Percentiles rank a stretch among this genome's conserved stretches.
phyloP scores from a whole-genome alignment of 768 basidiomycete genomes.

The Boletus huronensis region DNA sequence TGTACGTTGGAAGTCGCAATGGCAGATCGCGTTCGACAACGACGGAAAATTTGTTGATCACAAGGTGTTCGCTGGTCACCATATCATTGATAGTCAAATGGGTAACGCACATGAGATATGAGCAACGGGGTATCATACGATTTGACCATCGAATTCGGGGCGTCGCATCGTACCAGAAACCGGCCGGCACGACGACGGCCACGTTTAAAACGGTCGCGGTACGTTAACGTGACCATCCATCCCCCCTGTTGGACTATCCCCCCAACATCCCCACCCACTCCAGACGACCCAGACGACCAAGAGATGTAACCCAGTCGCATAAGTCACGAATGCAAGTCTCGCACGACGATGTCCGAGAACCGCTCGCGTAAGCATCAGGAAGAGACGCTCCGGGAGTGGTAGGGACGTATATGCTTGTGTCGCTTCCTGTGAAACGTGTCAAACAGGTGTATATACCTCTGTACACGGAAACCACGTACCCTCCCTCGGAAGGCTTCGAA shows the following conservation, averaged over 20 bases:
- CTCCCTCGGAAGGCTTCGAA: conserved; percentile 96
- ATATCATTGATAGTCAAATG: background rate
- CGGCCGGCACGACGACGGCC: too few species aligned
- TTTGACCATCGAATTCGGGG: background rate
- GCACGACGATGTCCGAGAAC: conserved; percentile 88
- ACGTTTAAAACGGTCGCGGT: background rate
- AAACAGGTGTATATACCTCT: background rate
- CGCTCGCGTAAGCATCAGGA: conserved; percentile 78
- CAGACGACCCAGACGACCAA: conserved; percentile 70
- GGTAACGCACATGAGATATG: background rate
- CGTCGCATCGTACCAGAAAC: background rate
- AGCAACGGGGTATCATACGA: background rate
- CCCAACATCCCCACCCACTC: conserved; percentile 60
- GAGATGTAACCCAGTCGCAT: conserved; percentile 77
- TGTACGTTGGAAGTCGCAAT: too few species aligned
- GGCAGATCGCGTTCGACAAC: background rate
- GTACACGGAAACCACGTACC: conserved; percentile 46
- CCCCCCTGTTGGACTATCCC: conserved; percentile 35
- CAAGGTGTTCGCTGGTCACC: background rate
- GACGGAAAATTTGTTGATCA: background rate
- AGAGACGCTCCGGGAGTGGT: conserved; percentile 86
- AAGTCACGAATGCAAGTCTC: conserved; percentile 85
- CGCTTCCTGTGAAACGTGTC: conserved; percentile 65
- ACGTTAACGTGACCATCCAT: conserved; percentile 7
- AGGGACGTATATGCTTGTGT: conserved; percentile 89